Evolutionary conservation across 2,329 filamentous ascomycete species (phyloP).

Genomic region (Calonectria honghensis): DNA sequence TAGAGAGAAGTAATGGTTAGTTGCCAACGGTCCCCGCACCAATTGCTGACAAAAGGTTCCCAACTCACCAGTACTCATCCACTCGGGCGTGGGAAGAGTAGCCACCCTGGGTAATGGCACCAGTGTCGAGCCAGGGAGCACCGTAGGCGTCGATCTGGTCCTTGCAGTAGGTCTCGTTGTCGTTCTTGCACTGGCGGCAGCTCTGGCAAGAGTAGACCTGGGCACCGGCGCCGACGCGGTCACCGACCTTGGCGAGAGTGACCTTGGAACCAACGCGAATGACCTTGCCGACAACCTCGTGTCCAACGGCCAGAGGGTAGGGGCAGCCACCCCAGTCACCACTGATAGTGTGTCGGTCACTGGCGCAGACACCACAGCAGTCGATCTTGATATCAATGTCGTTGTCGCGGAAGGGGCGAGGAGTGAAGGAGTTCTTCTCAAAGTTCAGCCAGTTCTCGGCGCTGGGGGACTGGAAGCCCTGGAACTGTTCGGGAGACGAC

Average conservation of each 20-base stretch:
- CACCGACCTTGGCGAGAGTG: constrained; percentile 70
- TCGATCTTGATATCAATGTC: constrained; percentile 93
- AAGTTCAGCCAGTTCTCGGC: constrained; percentile 75
- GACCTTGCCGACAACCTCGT: constrained; percentile 83
- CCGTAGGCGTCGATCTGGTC: constrained; percentile 70
- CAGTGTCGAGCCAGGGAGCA: constrained; percentile 68
- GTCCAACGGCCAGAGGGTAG: constrained; percentile 80
- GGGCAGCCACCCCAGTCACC: constrained; percentile 80
- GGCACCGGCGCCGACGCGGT: constrained; percentile 76
- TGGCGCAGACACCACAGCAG: constrained; percentile 85
- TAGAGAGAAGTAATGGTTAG: constrained; percentile 48
- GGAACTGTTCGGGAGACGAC: constrained; percentile 76
- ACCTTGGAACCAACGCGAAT: constrained; percentile 76
- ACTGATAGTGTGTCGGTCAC: constrained; percentile 82
- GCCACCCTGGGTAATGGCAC: constrained; percentile 77
- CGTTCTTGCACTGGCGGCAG: constrained; percentile 63
- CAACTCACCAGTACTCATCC: constrained; percentile 66
- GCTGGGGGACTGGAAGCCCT: constrained; percentile 75
- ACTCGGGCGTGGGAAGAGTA: constrained; percentile 62
- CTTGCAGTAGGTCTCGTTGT: constrained; percentile 65
- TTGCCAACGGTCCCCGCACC: constrained; percentile 22
- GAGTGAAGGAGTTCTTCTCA: constrained; percentile 84
- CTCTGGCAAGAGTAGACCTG: constrained; percentile 72
- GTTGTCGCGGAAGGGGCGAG: constrained; percentile 90
- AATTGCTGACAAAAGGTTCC: constrained; percentile 33